Evolutionary conservation across 805 yeast genomes (phyloP).

Genomic region (Saccharomyces jurei): DNA sequence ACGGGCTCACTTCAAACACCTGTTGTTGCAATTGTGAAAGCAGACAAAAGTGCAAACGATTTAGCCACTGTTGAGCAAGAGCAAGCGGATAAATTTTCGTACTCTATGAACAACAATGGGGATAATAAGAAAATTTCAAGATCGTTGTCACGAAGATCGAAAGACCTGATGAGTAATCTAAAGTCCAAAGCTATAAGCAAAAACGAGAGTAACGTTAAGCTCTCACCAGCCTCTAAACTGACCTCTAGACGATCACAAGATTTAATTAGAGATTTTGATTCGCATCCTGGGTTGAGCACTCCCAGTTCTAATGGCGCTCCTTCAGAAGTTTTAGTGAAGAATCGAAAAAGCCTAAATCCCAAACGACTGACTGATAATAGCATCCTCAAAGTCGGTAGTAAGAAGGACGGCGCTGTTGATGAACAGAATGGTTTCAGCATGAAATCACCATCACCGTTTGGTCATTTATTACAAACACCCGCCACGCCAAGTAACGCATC

Average conservation of each 20-base stretch:
- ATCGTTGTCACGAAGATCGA: constrained; percentile 30
- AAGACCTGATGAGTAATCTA: constrained; percentile 20
- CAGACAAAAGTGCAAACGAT: not conserved
- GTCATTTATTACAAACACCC: not conserved
- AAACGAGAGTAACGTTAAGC: not conserved
- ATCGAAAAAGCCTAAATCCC: not conserved
- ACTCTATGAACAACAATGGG: not conserved
- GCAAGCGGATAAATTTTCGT: not conserved
- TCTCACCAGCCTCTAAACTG: not conserved
- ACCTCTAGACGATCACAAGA: not conserved
- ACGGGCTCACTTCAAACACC: not conserved
- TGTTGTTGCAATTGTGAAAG: not conserved
- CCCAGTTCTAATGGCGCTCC: not conserved
- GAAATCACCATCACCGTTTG: not conserved
- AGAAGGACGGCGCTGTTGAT: not conserved
- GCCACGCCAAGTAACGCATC: constrained; percentile 12
- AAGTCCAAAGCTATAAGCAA: constrained; percentile 10
- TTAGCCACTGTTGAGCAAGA: not conserved
- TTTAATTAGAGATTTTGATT: not conserved
- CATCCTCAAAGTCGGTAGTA: not conserved
- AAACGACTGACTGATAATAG: not conserved
- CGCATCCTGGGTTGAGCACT: constrained; percentile 2
- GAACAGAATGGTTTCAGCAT: not conserved
- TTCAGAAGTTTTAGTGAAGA: not conserved
- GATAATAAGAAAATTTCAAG: constrained; percentile 18